These are phyloP conservation scores for Heritiera fomes DNA, from an alignment of 345 rosid genomes.

Conservation along the genomic window DNA sequence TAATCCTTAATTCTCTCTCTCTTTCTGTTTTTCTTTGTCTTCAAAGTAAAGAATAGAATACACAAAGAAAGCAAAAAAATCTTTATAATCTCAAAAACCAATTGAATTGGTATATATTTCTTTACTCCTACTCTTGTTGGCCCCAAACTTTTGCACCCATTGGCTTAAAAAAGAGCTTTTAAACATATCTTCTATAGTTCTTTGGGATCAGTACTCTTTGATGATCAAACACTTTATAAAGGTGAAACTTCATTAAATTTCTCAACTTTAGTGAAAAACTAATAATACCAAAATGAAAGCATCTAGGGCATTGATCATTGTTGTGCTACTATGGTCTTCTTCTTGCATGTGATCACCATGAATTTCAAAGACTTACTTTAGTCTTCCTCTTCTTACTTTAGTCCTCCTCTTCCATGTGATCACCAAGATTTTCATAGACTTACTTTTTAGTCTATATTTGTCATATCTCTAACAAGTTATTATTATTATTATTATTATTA, in stretches of 20 bases:
- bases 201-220: constrained; percentile 22
- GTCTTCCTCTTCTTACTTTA: not conserved
- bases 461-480: not conserved
- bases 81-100: constrained; percentile 16
- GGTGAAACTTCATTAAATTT: constrained; percentile 2
- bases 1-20: not conserved
- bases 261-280: constrained; percentile 20
- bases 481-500: too few relatives aligned
- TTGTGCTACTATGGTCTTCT: not conserved
- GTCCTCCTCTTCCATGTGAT: constrained; percentile 23
- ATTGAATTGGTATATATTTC: constrained; percentile 16
- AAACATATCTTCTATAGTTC: constrained; percentile 15
- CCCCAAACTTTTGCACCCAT: constrained; percentile 21
- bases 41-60: constrained; percentile 25
- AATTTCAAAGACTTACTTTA: constrained; percentile 12
- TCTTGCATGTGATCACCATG: constrained; percentile 23
- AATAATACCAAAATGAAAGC: constrained; percentile 4
- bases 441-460: constrained; percentile 21
- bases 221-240: constrained; percentile 18
- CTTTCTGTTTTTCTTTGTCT: constrained; percentile 1
- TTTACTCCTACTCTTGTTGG: constrained; percentile 22
- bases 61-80: constrained; percentile 23
- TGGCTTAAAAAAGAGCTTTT: constrained; percentile 13
- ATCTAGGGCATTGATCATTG: constrained; percentile 27
- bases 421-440: constrained; percentile 14